Percentiles rank a stretch among this genome's conserved stretches.
Conservation (phyloP, 73 alveolate species). For the Tetrahymena thermophila region DNA sequence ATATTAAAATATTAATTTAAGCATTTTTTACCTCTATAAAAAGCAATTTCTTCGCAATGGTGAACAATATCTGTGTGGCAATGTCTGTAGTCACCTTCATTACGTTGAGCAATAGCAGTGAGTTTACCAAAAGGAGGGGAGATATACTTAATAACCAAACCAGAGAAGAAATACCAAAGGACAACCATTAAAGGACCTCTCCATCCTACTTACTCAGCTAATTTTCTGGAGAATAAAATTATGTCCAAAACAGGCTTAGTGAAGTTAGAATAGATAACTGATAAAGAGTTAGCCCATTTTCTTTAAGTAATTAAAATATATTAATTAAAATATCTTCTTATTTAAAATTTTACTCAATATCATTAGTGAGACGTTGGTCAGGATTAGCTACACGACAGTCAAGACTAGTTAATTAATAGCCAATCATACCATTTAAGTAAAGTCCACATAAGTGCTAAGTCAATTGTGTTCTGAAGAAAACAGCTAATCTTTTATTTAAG, state of each 20-base stretch:
- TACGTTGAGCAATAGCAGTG: slow-evolving; percentile 69
- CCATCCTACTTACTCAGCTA: slow-evolving; percentile 78
- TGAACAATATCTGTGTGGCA: slow-evolving; percentile 64
- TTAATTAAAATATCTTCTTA: neutral
- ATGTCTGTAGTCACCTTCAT: slow-evolving; percentile 83
- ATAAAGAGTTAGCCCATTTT: slow-evolving; percentile 73
- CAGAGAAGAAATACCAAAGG: slow-evolving; percentile 82
- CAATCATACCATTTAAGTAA: slow-evolving; percentile 71
- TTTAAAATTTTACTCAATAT: slow-evolving; percentile 45
- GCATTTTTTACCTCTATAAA: slow-evolving; percentile 47
- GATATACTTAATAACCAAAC: slow-evolving; percentile 56
- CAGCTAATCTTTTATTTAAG: slow-evolving; percentile 60
- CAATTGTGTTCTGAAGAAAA: slow-evolving; percentile 68
- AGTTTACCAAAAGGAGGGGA: slow-evolving; percentile 87
- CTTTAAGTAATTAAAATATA: neutral
- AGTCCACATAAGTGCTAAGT: slow-evolving; percentile 61
- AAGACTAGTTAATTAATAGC: slow-evolving; percentile 65
- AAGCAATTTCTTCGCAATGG: slow-evolving; percentile 90
- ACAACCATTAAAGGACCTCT: slow-evolving; percentile 77
- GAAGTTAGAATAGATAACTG: slow-evolving; percentile 65
- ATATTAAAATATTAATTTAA: neutral
- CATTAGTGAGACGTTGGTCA: slow-evolving; percentile 79
- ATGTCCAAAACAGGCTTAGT: slow-evolving; percentile 84
- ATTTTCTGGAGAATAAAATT: slow-evolving; percentile 69
- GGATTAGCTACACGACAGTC: slow-evolving; percentile 78